Percentiles rank a stretch among this genome's conserved stretches.
phyloP scores from a whole-genome alignment of 2,329 filamentous ascomycete genomes.

The Periconia sp. region DNA sequence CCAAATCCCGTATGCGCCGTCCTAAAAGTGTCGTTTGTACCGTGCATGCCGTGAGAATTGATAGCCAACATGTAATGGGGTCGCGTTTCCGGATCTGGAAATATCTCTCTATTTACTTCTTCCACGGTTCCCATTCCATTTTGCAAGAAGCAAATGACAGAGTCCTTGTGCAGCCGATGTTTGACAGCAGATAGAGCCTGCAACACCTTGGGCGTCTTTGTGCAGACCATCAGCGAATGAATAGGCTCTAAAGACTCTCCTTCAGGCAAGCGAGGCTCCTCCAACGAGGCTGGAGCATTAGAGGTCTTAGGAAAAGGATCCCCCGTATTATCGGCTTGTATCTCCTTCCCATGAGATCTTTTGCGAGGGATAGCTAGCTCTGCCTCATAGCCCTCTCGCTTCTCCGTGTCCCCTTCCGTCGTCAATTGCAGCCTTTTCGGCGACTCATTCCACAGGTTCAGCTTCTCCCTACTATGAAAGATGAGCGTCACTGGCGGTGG shows the following conservation, averaged over 20 bases:
- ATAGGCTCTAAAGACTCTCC: conserved; percentile 59
- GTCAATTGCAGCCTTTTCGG: conserved; percentile 54
- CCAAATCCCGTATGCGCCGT: conserved; percentile 65
- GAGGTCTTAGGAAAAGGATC: conserved; percentile 1
- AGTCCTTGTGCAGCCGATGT: conserved; percentile 69
- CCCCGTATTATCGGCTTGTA: conserved; percentile 5
- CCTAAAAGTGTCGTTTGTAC: conserved; percentile 54
- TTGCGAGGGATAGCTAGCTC: conserved; percentile 48
- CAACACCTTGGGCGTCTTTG: conserved; percentile 75
- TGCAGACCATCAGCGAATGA: conserved; percentile 76
- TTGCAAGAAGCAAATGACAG: conserved; percentile 77
- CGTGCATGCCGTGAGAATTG: conserved; percentile 64
- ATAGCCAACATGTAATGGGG: conserved; percentile 80
- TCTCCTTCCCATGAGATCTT: conserved; percentile 47
- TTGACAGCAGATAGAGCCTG: conserved; percentile 70
- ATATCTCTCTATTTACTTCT: conserved; percentile 72
- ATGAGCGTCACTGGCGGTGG: conserved; percentile 80
- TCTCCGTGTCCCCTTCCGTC: conserved; percentile 50
- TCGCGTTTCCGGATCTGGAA: conserved; percentile 67
- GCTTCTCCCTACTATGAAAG: conserved; percentile 63
- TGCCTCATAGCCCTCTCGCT: conserved; percentile 52
- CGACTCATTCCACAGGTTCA: conserved; percentile 56
- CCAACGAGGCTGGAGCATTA: conserved; percentile 9
- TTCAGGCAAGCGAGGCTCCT: conserved; percentile 11
- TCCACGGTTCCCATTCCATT: conserved; percentile 88